Percentiles rank a stretch among this genome's conserved stretches.
These are phyloP conservation scores for Volvox carteri DNA, from an alignment of 163 green algal genomes.

Conservation along the genomic window DNA sequence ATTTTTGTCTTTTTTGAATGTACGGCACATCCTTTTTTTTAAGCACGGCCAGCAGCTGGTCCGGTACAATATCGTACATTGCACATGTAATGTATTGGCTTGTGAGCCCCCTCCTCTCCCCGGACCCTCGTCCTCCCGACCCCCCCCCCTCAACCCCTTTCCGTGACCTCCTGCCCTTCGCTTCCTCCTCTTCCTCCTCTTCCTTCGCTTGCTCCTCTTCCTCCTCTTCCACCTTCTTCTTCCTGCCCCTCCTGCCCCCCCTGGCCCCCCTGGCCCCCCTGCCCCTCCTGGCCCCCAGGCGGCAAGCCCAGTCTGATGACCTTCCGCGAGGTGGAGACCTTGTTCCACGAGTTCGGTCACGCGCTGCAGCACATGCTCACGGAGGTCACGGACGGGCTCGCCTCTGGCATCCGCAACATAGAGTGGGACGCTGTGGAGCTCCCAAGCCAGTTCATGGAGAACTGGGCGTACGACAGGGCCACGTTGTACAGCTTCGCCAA, in stretches of 20 bases:
- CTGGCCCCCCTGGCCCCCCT: too few species aligned
- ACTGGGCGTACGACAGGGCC: constrained; percentile 90
- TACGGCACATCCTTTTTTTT: too few species aligned
- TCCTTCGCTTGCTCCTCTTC: background rate
- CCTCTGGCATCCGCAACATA: constrained; percentile 91
- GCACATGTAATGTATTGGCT: too few species aligned
- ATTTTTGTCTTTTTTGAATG: too few species aligned
- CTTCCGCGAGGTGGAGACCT: constrained; percentile 94
- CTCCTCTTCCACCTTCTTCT: background rate
- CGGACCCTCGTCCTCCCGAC: background rate
- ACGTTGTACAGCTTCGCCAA: constrained; percentile 93
- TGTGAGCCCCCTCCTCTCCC: too few species aligned
- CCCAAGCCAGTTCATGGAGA: constrained; percentile 98
- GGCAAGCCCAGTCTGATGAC: constrained; percentile 95
- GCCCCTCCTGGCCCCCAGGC: constrained; percentile 55
- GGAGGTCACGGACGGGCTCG: constrained; percentile 86
- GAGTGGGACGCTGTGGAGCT: constrained; percentile 97
- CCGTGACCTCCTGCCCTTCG: too few species aligned
- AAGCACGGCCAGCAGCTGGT: too few species aligned
- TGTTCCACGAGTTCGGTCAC: constrained; percentile 98
- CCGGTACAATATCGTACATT: too few species aligned
- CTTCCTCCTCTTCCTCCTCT: background rate
- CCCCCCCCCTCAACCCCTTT: background rate
- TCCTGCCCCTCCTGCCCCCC: background rate
- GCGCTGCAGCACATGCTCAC: constrained; percentile 95